Evolutionary conservation across 345 rosid species (phyloP).

Genomic region (Hibiscus tridactylites): DNA sequence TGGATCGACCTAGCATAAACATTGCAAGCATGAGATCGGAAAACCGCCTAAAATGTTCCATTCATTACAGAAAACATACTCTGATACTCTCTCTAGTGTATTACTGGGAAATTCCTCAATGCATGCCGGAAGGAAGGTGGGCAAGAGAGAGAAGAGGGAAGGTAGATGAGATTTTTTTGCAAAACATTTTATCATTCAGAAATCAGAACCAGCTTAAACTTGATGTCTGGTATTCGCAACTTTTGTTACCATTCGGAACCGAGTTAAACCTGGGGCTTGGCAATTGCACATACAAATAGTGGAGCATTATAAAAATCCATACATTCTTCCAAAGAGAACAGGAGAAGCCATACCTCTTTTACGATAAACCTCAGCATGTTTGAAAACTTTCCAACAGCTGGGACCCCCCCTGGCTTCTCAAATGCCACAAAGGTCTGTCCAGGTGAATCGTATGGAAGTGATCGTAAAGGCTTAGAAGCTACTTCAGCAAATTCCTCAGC

Average conservation of each 20-base stretch:
- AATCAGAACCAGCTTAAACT: background rate
- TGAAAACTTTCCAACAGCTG: slow-evolving; percentile 82
- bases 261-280: background rate
- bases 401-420: slow-evolving; percentile 76
- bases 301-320: background rate
- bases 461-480: slow-evolving; percentile 56
- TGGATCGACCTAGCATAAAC: slow-evolving; percentile 65
- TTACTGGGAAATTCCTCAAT: background rate
- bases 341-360: slow-evolving; percentile 56
- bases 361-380: slow-evolving; percentile 78
- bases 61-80: background rate
- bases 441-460: slow-evolving; percentile 90
- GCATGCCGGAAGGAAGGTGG: background rate
- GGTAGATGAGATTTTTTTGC: background rate
- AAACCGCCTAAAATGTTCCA: background rate
- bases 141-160: background rate
- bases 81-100: background rate
- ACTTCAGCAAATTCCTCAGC: slow-evolving; percentile 75
- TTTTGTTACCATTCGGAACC: background rate
- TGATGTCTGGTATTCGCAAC: background rate
- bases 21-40: background rate
- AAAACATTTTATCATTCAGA: background rate
- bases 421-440: slow-evolving; percentile 86
- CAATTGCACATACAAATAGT: background rate
- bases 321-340: background rate